These are phyloP conservation scores for Lactarius vividus DNA, from an alignment of 768 basidiomycete genomes.

Conservation along the genomic window DNA sequence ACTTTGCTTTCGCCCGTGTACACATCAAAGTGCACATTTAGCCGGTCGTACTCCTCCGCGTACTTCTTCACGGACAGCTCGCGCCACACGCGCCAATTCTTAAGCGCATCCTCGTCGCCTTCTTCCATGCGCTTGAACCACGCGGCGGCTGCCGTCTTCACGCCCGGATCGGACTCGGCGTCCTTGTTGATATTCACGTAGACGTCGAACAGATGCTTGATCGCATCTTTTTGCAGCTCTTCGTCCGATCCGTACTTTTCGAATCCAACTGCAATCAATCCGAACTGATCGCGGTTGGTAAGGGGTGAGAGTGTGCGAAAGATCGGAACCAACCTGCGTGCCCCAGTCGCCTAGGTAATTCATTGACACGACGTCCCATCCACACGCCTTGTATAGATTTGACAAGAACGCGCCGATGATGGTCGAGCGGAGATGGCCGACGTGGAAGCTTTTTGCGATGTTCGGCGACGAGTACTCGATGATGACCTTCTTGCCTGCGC, in stretches of 20 bases:
- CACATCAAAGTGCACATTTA: constrained; percentile 90
- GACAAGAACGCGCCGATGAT: constrained; percentile 96
- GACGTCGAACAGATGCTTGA: constrained; percentile 91
- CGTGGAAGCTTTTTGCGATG: constrained; percentile 98
- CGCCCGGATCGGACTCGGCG: constrained; percentile 64
- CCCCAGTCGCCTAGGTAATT: constrained; percentile 99
- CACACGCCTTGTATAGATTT: constrained; percentile 88
- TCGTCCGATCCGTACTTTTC: constrained; percentile 88
- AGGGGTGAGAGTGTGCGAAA: background rate
- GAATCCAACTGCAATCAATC: constrained; percentile 86
- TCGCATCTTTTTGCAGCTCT: constrained; percentile 80
- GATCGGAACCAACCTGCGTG: constrained; percentile 69
- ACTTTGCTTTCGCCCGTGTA: constrained; percentile 91
- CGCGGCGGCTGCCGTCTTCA: constrained; percentile 71
- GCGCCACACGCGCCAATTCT: constrained; percentile 92
- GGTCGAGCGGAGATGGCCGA: constrained; percentile 95
- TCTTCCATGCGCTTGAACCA: constrained; percentile 97
- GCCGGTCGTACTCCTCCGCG: constrained; percentile 76
- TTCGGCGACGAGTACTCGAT: constrained; percentile 97
- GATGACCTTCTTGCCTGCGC: constrained; percentile 77
- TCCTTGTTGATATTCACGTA: constrained; percentile 95
- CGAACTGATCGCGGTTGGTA: constrained; percentile 49
- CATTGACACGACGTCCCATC: constrained; percentile 87
- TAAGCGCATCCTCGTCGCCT: constrained; percentile 78
- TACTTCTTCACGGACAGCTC: constrained; percentile 89